Conservation (phyloP, 2,329 filamentous ascomycete species). For the Bipolaris victoriae region DNA sequence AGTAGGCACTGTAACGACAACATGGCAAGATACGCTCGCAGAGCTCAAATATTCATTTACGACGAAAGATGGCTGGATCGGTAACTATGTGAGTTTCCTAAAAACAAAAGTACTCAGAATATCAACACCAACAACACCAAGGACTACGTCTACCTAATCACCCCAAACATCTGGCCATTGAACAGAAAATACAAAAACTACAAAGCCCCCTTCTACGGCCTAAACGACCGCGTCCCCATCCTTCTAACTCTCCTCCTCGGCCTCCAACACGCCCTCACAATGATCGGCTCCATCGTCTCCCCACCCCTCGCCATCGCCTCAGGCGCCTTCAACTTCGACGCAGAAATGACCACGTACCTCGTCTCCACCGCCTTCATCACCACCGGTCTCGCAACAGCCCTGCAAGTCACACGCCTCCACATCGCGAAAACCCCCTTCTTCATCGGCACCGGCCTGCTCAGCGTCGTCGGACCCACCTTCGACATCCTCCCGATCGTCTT, state of each 20-base stretch:
- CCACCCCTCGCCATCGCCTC: constrained; percentile 40
- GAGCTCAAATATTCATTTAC: constrained; percentile 43
- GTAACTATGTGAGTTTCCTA: constrained; percentile 45
- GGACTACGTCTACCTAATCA: constrained; percentile 46
- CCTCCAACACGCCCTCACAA: constrained; percentile 39
- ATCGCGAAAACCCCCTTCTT: constrained; percentile 36
- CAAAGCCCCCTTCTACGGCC: constrained; percentile 34
- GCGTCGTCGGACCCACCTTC: constrained; percentile 38
- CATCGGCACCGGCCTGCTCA: constrained; percentile 36
- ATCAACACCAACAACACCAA: constrained; percentile 17
- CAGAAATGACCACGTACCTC: constrained; percentile 33
- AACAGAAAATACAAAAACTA: constrained; percentile 37
- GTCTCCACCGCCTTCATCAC: constrained; percentile 40
- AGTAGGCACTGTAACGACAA: constrained; percentile 3
- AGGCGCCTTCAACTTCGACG: constrained; percentile 37
- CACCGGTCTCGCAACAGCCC: constrained; percentile 35
- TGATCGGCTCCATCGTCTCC: constrained; percentile 37
- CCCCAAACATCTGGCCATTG: constrained; percentile 31
- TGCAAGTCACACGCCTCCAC: constrained; percentile 37
- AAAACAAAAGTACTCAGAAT: background rate
- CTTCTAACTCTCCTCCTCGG: constrained; percentile 37
- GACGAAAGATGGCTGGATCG: constrained; percentile 49
- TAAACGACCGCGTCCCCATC: constrained; percentile 35
- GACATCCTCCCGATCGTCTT: constrained; percentile 40
- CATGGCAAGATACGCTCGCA: constrained; percentile 17